Percentiles rank a stretch among this genome's conserved stretches.
Conservation (phyloP, 305 asterid genomes). For the Solanum hybrid region DNA sequence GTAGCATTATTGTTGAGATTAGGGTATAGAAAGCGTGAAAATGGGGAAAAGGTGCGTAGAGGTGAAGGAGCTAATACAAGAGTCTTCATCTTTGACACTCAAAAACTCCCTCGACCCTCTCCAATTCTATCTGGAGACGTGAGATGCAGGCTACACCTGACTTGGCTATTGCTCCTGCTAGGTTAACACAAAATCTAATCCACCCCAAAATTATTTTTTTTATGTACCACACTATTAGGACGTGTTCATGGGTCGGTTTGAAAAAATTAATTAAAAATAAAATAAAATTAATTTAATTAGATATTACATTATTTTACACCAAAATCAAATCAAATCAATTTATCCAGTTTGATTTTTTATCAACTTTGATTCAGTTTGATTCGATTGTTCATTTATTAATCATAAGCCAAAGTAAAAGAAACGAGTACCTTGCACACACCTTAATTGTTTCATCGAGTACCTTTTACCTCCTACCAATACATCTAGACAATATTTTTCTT, state of each 20-base stretch:
- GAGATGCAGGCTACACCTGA: neutral
- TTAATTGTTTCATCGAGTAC: neutral
- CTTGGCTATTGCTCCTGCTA: neutral
- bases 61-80: slow-evolving; percentile 7
- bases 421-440: neutral
- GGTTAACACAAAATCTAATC: neutral
- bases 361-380: neutral
- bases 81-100: slow-evolving; percentile 15
- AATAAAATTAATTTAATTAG: no score
- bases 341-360: no score
- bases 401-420: no score
- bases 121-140: neutral
- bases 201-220: neutral
- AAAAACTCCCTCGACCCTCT: neutral
- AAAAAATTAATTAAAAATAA: no score
- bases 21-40: slow-evolving; percentile 1
- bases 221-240: neutral
- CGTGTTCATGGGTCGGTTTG: neutral
- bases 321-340: neutral
- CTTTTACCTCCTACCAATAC: neutral
- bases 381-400: neutral
- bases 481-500: neutral
- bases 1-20: neutral
- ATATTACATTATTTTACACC: no score
- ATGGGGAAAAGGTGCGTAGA: slow-evolving; percentile 13